phyloP scores from a whole-genome alignment of 257 asterid genomes.

The Solanum chaucha region DNA sequence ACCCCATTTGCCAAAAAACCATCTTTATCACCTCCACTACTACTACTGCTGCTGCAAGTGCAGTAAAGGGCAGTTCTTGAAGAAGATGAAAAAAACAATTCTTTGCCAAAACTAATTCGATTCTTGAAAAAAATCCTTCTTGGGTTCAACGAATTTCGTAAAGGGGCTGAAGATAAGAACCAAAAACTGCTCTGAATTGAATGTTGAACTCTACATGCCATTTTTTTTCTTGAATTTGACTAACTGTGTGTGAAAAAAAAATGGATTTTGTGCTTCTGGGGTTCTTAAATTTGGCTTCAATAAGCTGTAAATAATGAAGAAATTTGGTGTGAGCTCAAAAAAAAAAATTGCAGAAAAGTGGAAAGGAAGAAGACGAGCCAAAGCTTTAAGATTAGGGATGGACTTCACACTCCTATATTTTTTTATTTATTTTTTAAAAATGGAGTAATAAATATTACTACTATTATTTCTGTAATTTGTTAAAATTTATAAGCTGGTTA shows the following conservation, averaged over 20 bases:
- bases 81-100: background rate
- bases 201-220: slow-evolving; percentile 56
- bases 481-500: background rate
- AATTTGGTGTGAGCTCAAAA: background rate
- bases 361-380: background rate
- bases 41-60: slow-evolving; percentile 24
- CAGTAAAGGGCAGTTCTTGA: slow-evolving; percentile 33
- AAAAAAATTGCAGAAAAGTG: no score
- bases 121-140: slow-evolving; percentile 11
- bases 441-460: background rate
- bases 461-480: background rate
- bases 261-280: background rate
- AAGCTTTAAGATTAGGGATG: background rate
- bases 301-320: background rate
- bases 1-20: slow-evolving; percentile 6
- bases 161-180: slow-evolving; percentile 23
- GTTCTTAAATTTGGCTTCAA: background rate
- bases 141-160: slow-evolving; percentile 7
- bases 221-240: background rate
- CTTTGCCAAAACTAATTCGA: slow-evolving; percentile 10
- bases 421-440: no score
- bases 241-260: background rate
- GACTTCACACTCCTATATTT: background rate
- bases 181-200: slow-evolving; percentile 49
- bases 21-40: slow-evolving; percentile 11